Evolutionary conservation across 257 asterid species (phyloP).

Genomic region (Solanum habrochaites): DNA sequence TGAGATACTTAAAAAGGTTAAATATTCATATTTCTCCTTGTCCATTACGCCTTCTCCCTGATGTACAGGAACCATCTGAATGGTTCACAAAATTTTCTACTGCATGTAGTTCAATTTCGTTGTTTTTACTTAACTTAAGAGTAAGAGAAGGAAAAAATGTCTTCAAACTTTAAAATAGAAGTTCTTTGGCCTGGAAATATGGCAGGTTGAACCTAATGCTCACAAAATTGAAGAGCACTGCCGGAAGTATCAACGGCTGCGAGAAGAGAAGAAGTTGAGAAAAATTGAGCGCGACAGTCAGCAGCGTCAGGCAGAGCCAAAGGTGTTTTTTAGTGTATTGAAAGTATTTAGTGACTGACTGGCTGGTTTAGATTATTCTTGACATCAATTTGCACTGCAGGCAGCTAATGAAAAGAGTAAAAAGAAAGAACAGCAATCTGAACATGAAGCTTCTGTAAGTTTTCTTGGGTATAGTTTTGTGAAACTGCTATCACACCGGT

Average conservation of each 20-base stretch:
- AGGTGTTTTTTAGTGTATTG: slow-evolving; percentile 7
- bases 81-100: not conserved
- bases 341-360: not conserved
- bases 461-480: not conserved
- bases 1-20: slow-evolving; percentile 46
- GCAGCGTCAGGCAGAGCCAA: slow-evolving; percentile 18
- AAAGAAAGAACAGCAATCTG: not conserved
- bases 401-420: not conserved
- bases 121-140: not conserved
- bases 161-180: not conserved
- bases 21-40: not conserved
- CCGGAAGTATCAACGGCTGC: slow-evolving; percentile 49
- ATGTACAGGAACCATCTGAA: not conserved
- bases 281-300: slow-evolving; percentile 34
- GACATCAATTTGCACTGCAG: not conserved
- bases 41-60: not conserved
- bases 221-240: slow-evolving; percentile 58
- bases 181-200: not conserved
- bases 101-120: not conserved
- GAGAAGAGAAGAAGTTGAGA: slow-evolving; percentile 38
- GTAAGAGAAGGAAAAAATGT: not conserved
- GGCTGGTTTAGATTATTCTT: not conserved
- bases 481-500: not conserved
- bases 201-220: slow-evolving; percentile 74
- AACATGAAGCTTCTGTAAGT: not conserved